Evolutionary conservation across 495 filamentous ascomycete species (phyloP).

Genomic region (Penicillium egyptiacum): DNA sequence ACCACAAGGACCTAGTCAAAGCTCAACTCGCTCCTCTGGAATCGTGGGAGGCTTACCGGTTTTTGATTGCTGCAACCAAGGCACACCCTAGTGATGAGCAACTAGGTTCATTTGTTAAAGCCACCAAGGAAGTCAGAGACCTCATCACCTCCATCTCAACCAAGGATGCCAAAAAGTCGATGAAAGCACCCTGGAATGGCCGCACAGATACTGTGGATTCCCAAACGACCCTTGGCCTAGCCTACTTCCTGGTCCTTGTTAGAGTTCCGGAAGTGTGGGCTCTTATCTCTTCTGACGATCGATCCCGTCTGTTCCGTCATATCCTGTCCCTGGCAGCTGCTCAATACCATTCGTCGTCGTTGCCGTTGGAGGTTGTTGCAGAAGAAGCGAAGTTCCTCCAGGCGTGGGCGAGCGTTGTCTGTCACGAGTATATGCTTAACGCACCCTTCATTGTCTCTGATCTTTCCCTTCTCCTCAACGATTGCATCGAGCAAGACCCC

Average conservation of each 20-base stretch:
- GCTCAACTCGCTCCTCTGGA: slow-evolving; percentile 33
- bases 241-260: slow-evolving; percentile 39
- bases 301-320: slow-evolving; percentile 36
- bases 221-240: slow-evolving; percentile 31
- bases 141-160: slow-evolving; percentile 33
- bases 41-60: slow-evolving; percentile 45
- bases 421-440: slow-evolving; percentile 46
- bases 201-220: slow-evolving; percentile 38
- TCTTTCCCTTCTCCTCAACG: slow-evolving; percentile 36
- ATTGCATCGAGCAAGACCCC: slow-evolving; percentile 33
- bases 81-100: slow-evolving; percentile 23
- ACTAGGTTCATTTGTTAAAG: slow-evolving; percentile 24
- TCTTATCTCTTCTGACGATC: slow-evolving; percentile 27
- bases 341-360: slow-evolving; percentile 32
- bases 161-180: slow-evolving; percentile 31
- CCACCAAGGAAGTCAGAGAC: slow-evolving; percentile 31
- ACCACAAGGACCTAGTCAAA: slow-evolving; percentile 33
- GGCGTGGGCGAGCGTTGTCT: slow-evolving; percentile 45
- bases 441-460: slow-evolving; percentile 38
- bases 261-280: slow-evolving; percentile 37
- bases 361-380: slow-evolving; percentile 31
- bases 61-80: slow-evolving; percentile 32
- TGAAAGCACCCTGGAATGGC: slow-evolving; percentile 42
- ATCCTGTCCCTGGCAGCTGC: slow-evolving; percentile 39
- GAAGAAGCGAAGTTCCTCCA: slow-evolving; percentile 40